Conservation (phyloP, 208 protist genomes). For the Tritrichomonas foetus region DNA sequence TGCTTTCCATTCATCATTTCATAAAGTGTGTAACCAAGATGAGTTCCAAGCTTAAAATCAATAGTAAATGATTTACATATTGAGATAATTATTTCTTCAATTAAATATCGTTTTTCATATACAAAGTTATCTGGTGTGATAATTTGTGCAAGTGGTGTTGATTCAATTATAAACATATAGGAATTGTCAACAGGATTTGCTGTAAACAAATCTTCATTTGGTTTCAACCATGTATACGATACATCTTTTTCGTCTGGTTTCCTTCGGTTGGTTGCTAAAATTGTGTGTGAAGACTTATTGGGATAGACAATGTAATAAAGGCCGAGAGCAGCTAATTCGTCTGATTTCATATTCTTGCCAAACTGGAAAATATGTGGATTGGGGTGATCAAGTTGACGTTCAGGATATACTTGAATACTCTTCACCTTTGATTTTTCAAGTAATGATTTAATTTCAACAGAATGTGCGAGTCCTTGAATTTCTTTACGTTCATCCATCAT, state of each 20-base stretch:
- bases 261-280: background rate
- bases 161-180: background rate
- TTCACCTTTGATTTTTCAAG: background rate
- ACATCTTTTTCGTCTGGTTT: background rate
- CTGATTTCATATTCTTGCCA: background rate
- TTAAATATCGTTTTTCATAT: background rate
- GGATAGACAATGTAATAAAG: background rate
- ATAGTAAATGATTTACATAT: no score
- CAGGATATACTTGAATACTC: background rate
- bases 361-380: background rate
- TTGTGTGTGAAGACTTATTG: background rate
- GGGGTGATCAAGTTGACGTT: background rate
- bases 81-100: no score
- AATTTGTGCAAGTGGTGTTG: background rate
- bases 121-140: background rate
- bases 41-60: background rate
- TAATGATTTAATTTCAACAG: background rate
- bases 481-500: background rate
- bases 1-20: background rate
- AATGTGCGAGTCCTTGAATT: background rate
- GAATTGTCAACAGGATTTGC: background rate
- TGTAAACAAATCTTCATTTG: background rate
- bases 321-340: background rate
- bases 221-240: background rate
- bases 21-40: constrained; percentile 20